phyloP scores from a whole-genome alignment of 176 grass and related monocot species.

The Musa beccarii region DNA sequence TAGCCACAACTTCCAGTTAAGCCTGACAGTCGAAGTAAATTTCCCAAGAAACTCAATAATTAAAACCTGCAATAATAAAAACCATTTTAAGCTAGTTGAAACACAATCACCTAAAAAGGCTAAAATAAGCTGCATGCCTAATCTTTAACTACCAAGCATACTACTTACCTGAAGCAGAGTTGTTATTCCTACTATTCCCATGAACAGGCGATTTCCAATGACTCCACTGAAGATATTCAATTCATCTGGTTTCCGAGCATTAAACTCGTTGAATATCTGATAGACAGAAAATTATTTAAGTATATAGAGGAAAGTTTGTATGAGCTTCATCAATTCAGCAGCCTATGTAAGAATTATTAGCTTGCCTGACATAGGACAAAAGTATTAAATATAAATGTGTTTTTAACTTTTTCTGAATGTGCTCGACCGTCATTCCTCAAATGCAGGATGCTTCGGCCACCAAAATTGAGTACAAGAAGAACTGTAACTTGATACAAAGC shows the following conservation, averaged over 20 bases:
- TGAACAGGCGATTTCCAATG: constrained; percentile 53
- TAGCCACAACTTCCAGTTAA: constrained; percentile 88
- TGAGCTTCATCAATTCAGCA: too few species aligned
- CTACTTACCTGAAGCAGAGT: constrained; percentile 62
- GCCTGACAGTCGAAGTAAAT: constrained; percentile 54
- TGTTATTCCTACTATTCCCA: constrained; percentile 52
- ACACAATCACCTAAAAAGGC: too few species aligned
- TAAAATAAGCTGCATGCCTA: too few species aligned
- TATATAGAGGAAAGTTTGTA: too few species aligned
- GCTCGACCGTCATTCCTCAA: constrained; percentile 47
- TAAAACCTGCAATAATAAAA: constrained; percentile 36
- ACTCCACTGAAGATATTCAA: constrained; percentile 80
- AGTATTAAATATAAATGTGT: constrained; percentile 96
- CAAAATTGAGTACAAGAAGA: constrained; percentile 77
- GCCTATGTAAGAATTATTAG: background rate
- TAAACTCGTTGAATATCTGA: constrained; percentile 91
- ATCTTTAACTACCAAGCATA: too few species aligned
- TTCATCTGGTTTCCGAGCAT: constrained; percentile 73
- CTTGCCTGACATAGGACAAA: constrained; percentile 92
- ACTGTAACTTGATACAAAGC: constrained; percentile 70
- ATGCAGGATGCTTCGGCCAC: constrained; percentile 49
- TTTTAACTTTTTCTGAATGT: constrained; percentile 76
- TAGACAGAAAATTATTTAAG: too few species aligned
- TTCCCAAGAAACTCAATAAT: constrained; percentile 94
- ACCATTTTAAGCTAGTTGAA: too few species aligned